These are phyloP conservation scores for Cutaneotrichosporon curvatum DNA, from an alignment of 1,284 basidiomycete species.

Conservation along the genomic window DNA sequence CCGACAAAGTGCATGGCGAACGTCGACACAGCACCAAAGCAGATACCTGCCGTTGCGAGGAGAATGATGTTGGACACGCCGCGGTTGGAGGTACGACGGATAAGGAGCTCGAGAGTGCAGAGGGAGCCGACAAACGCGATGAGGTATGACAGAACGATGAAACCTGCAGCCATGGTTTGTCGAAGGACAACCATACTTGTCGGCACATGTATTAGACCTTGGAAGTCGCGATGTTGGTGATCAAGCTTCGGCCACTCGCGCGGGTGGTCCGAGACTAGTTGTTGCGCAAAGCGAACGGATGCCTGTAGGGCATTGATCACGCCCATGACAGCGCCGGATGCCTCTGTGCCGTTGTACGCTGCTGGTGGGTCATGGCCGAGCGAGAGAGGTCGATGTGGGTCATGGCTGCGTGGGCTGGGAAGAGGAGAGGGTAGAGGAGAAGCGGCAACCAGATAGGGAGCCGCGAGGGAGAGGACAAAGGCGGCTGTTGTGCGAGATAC, in stretches of 20 bases:
- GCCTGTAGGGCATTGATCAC: no score
- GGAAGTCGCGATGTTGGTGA: no score
- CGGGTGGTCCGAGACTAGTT: no score
- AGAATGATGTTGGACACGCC: constrained; percentile 44
- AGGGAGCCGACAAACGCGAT: constrained; percentile 46
- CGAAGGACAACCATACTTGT: constrained; percentile 28
- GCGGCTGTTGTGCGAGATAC: constrained; percentile 4
- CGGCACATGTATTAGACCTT: not conserved
- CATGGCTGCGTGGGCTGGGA: constrained; percentile 3
- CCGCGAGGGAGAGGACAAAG: constrained; percentile 24
- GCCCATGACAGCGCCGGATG: no score
- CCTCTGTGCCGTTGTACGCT: no score
- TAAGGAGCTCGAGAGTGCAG: constrained; percentile 47
- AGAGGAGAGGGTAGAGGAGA: not conserved
- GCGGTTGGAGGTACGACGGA: constrained; percentile 44
- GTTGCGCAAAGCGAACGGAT: no score
- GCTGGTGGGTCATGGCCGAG: not conserved
- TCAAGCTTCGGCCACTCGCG: constrained; percentile 4
- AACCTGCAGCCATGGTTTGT: constrained; percentile 40
- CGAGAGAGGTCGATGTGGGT: constrained; percentile 6
- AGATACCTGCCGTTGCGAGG: constrained; percentile 43
- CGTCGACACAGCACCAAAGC: constrained; percentile 48
- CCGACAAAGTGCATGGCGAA: constrained; percentile 49
- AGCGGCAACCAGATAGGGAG: constrained; percentile 27
- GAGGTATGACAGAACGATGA: constrained; percentile 45